phyloP scores from a whole-genome alignment of 164 flowering plant species.

The Magnolia changhungtana region DNA sequence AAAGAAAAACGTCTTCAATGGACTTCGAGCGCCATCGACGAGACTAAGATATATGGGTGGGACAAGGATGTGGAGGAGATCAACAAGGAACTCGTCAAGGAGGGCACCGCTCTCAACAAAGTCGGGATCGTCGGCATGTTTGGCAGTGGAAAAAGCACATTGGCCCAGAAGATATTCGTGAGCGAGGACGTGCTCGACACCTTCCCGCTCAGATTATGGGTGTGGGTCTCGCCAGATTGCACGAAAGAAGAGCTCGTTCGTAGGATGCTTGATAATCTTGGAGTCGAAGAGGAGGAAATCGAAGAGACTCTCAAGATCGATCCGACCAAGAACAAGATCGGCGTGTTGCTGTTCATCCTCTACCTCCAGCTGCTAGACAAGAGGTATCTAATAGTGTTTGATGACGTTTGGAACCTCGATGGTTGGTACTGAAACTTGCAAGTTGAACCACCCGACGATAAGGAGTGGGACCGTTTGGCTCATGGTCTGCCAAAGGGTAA shows the following conservation, averaged over 20 bases:
- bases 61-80: no score
- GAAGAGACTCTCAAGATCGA: not conserved
- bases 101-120: no score
- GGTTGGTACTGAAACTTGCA: not conserved
- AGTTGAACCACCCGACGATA: not conserved
- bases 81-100: no score
- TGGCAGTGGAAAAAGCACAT: no score
- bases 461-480: no score
- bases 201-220: no score
- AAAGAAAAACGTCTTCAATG: not conserved
- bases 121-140: no score
- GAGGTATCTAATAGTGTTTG: slow-evolving; percentile 16
- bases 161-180: no score
- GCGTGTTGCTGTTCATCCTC: slow-evolving; percentile 11
- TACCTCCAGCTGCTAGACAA: slow-evolving; percentile 8
- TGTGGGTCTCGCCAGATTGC: slow-evolving; percentile 9
- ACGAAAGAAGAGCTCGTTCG: slow-evolving; percentile 2
- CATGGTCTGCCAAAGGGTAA: no score
- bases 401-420: not conserved
- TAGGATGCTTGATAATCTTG: slow-evolving; percentile 9
- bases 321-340: not conserved
- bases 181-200: no score
- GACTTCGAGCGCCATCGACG: no score
- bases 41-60: no score
- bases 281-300: not conserved